Conservation (phyloP, 2,329 filamentous ascomycete genomes). For the Pestalotiopsis sp. region DNA sequence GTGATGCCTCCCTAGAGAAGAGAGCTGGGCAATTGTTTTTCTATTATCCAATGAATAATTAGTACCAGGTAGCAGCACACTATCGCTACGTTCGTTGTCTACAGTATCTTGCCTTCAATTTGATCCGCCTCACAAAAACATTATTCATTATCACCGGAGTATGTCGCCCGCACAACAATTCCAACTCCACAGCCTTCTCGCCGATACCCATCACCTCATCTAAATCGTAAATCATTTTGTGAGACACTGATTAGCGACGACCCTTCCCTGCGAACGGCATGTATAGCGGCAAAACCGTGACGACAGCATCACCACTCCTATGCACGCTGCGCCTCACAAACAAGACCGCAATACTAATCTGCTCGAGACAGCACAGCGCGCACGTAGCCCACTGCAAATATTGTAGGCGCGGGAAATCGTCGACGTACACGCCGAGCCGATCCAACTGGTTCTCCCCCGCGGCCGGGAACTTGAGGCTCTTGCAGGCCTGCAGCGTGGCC, state of each 20-base stretch:
- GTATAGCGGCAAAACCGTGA: background rate
- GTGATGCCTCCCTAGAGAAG: no score
- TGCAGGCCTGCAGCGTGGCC: background rate
- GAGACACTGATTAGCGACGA: background rate
- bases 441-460: background rate
- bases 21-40: no score
- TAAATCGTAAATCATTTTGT: background rate
- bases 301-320: background rate
- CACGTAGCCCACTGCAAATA: background rate
- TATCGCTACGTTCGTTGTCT: no score
- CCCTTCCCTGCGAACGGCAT: background rate
- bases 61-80: no score
- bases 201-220: no score
- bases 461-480: background rate
- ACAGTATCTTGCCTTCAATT: no score
- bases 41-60: no score
- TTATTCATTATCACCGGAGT: no score
- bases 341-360: background rate
- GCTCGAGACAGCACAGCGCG: background rate
- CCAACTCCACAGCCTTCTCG: no score
- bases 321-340: background rate
- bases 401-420: background rate
- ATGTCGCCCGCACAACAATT: no score
- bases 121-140: no score
- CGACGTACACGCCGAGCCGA: background rate